Conservation (phyloP, 306 rosid genomes). For the Senna siamea region DNA sequence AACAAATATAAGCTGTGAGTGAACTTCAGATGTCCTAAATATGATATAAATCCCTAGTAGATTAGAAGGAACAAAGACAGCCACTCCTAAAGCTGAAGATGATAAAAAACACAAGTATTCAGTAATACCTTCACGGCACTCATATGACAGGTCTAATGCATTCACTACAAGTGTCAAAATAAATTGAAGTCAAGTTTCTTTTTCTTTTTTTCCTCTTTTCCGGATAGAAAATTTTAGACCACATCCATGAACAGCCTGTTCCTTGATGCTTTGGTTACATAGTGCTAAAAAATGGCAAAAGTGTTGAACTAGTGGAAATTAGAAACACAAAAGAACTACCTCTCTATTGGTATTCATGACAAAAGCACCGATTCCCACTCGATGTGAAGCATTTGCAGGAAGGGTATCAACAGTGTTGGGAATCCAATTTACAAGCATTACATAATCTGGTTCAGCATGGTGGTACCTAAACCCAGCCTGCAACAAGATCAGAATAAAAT, state of each 20-base stretch:
- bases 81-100: neutral
- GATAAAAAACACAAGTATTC: neutral
- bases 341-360: slow-evolving; percentile 62
- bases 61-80: neutral
- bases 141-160: neutral
- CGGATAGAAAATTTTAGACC: neutral
- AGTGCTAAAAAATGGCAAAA: neutral
- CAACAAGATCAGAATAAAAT: slow-evolving; percentile 11
- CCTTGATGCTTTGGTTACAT: neutral
- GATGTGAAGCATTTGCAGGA: slow-evolving; percentile 88
- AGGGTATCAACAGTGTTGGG: slow-evolving; percentile 55
- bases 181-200: neutral
- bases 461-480: slow-evolving; percentile 85
- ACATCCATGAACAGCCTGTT: neutral
- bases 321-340: slow-evolving; percentile 45
- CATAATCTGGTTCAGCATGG: slow-evolving; percentile 81
- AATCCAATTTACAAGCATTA: slow-evolving; percentile 83
- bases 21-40: neutral
- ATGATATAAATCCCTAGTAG: neutral
- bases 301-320: neutral
- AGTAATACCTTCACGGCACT: neutral
- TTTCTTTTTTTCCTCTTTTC: neutral
- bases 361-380: slow-evolving; percentile 80
- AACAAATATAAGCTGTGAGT: neutral
- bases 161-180: neutral